phyloP scores from a whole-genome alignment of 495 filamentous ascomycete genomes.

The Podospora conica region DNA sequence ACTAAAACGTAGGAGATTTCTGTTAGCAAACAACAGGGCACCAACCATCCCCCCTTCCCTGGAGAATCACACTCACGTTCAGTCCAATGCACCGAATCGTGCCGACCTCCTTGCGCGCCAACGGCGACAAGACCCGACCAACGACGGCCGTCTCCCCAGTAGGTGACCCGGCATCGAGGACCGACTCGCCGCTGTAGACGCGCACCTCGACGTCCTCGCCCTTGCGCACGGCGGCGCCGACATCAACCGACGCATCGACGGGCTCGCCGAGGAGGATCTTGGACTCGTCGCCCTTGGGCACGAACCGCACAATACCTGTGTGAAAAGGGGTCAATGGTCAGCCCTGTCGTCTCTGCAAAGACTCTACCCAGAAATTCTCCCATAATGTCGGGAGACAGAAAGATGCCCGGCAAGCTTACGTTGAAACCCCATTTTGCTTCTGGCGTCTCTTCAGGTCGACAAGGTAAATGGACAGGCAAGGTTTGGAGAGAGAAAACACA shows the following conservation, averaged over 20 bases:
- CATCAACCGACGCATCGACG: constrained; percentile 44
- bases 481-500: no score
- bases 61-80: constrained; percentile 30
- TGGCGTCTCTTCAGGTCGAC: background rate
- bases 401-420: background rate
- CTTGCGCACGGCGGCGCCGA: constrained; percentile 49
- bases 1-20: constrained; percentile 26
- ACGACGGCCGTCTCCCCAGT: constrained; percentile 47
- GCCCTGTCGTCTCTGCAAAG: no score
- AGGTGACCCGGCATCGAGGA: constrained; percentile 44
- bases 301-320: constrained; percentile 55
- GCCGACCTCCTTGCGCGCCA: constrained; percentile 42
- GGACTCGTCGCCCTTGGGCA: constrained; percentile 45
- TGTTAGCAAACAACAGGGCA: background rate
- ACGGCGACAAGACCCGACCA: constrained; percentile 49
- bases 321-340: background rate
- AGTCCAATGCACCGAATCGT: constrained; percentile 43
- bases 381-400: background rate
- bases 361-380: no score
- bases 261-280: constrained; percentile 54
- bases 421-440: constrained; percentile 10
- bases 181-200: constrained; percentile 50
- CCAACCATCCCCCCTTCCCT: background rate
- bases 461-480: no score
- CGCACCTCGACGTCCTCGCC: constrained; percentile 50